These are phyloP conservation scores for Hemileia vastatrix DNA, from an alignment of 1,284 basidiomycete genomes.

Conservation along the genomic window DNA sequence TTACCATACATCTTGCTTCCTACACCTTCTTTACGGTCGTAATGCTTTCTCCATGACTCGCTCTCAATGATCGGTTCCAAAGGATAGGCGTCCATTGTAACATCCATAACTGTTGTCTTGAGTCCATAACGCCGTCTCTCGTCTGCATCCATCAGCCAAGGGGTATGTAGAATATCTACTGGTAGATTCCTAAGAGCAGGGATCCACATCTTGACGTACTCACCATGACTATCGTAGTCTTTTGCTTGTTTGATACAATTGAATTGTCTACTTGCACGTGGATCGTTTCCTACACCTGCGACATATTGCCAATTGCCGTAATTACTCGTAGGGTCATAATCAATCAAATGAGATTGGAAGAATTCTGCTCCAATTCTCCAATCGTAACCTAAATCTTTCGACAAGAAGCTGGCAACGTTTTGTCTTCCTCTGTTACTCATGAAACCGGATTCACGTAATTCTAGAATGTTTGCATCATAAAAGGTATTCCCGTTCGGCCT, in stretches of 20 bases:
- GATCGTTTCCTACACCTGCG: constrained; percentile 52
- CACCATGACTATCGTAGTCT: constrained; percentile 50
- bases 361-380: constrained; percentile 53
- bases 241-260: constrained; percentile 53
- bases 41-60: constrained; percentile 31
- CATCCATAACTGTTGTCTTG: not conserved
- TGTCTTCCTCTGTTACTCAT: constrained; percentile 39
- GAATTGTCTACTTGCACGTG: constrained; percentile 51
- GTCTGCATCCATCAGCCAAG: constrained; percentile 28
- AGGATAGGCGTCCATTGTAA: constrained; percentile 25
- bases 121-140: constrained; percentile 26
- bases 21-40: constrained; percentile 25
- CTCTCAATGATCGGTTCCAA: constrained; percentile 31
- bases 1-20: too few relatives aligned
- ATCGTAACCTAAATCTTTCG: constrained; percentile 45
- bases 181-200: constrained; percentile 47
- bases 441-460: constrained; percentile 36
- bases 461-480: constrained; percentile 40
- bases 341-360: constrained; percentile 49
- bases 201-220: constrained; percentile 50
- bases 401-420: constrained; percentile 37
- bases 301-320: constrained; percentile 49
- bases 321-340: constrained; percentile 45
- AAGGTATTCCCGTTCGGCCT: constrained; percentile 38
- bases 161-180: constrained; percentile 37